Percentiles rank a stretch among this genome's conserved stretches.
phyloP scores from a whole-genome alignment of 441 rosid species.

The Corymbia calophylla region DNA sequence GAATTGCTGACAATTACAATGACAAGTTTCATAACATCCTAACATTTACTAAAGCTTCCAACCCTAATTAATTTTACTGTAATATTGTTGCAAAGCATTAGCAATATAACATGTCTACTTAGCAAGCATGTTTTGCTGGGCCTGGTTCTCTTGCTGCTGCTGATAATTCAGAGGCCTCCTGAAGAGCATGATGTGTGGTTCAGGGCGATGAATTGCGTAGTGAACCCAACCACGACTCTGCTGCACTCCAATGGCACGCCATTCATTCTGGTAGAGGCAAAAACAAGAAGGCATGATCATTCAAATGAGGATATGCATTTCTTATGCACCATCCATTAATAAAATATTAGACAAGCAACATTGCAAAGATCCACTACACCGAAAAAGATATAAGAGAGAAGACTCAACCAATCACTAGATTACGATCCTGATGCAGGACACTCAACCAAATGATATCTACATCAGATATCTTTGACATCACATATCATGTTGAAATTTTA shows the following conservation, averaged over 20 bases:
- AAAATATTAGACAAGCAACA: neutral
- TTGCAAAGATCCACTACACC: neutral
- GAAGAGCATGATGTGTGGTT: conserved; percentile 99
- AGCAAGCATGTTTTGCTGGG: conserved; percentile 34
- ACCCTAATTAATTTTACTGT: neutral
- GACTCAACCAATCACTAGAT: neutral
- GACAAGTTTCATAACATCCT: neutral
- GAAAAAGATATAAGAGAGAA: neutral
- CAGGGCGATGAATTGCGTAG: conserved; percentile 96
- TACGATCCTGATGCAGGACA: neutral
- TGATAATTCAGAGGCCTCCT: conserved; percentile 91
- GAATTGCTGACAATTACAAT: neutral
- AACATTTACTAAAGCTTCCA: neutral
- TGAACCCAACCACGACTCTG: conserved; percentile 99
- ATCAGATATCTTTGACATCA: neutral
- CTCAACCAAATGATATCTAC: neutral
- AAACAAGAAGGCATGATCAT: no score
- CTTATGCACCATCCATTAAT: neutral
- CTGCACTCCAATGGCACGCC: conserved; percentile 95
- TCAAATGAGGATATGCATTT: neutral
- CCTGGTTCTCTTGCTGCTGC: conserved; percentile 83
- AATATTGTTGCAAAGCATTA: neutral
- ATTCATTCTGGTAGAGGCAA: conserved; percentile 41
- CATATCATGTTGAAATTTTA: neutral
- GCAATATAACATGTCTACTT: conserved; percentile 26